These are phyloP conservation scores for Helianthus tuberosus DNA, from an alignment of 129 eudicot genomes.

Conservation along the genomic window DNA sequence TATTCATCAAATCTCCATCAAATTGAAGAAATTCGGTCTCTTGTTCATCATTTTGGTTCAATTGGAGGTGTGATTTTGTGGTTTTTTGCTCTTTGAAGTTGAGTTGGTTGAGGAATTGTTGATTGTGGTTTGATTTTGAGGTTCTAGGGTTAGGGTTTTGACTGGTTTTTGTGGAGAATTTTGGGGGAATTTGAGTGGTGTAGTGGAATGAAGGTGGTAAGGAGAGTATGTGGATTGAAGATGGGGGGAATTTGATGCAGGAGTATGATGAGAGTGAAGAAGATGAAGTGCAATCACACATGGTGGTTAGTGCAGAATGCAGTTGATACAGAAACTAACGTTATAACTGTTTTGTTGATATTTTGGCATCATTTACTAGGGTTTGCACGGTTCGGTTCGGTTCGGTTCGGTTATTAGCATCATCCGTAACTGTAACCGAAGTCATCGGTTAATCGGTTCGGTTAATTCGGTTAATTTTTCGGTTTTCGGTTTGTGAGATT, in stretches of 20 bases:
- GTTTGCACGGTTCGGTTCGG: no score
- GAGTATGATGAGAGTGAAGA: constrained; percentile 32
- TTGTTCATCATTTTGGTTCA: background rate
- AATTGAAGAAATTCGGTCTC: constrained; percentile 25
- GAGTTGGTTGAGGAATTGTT: constrained; percentile 17
- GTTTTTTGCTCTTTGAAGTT: constrained; percentile 33
- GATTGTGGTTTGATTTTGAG: constrained; percentile 24
- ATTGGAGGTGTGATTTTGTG: constrained; percentile 13
- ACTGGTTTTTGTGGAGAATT: constrained; percentile 20
- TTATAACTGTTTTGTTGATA: background rate
- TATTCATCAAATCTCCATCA: constrained; percentile 16
- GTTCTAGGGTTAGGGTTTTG: constrained; percentile 23
- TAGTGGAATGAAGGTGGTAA: constrained; percentile 2
- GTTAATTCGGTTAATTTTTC: no score
- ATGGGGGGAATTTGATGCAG: constrained; percentile 27
- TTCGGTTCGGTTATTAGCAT: no score
- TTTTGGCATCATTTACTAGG: no score
- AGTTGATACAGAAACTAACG: constrained; percentile 11
- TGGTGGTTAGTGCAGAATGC: constrained; percentile 20
- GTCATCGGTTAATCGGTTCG: no score
- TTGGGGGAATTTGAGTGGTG: constrained; percentile 9
- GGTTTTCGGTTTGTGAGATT: no score
- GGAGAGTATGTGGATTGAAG: constrained; percentile 24
- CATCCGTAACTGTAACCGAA: no score
- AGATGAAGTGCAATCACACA: constrained; percentile 49